Evolutionary conservation across 2,329 filamentous ascomycete genomes (phyloP).

Genomic region (Cadophora sp.): DNA sequence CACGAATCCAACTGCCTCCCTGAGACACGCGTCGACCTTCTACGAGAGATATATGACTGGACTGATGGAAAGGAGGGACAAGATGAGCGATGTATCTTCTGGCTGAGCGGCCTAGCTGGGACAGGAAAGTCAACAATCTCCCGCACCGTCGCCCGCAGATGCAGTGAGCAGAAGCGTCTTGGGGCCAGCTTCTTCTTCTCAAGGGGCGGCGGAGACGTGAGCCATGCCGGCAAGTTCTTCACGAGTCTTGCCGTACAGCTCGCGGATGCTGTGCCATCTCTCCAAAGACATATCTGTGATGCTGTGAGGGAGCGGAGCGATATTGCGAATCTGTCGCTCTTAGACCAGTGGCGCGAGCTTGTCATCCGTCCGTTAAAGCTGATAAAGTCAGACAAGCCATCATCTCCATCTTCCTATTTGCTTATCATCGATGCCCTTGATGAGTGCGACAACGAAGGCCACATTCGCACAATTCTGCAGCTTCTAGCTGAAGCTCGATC

Average conservation of each 20-base stretch:
- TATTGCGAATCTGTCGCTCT: neutral
- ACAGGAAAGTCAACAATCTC: neutral
- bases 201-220: neutral
- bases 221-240: neutral
- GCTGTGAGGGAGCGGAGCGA: neutral
- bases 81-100: neutral
- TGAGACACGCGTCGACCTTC: constrained; percentile 7
- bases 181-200: neutral
- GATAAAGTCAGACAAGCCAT: neutral
- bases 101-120: neutral
- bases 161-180: neutral
- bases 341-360: neutral
- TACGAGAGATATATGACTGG: constrained; percentile 8
- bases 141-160: neutral
- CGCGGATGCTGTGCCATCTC: neutral
- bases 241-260: neutral
- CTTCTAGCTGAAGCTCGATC: constrained; percentile 13
- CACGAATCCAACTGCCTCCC: neutral
- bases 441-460: neutral
- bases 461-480: constrained; percentile 11
- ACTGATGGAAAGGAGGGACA: neutral
- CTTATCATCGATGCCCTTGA: constrained; percentile 3
- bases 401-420: too few relatives aligned
- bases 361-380: neutral
- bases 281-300: neutral